Conservation (phyloP, 208 protist species). For the Polymyxa betae region DNA sequence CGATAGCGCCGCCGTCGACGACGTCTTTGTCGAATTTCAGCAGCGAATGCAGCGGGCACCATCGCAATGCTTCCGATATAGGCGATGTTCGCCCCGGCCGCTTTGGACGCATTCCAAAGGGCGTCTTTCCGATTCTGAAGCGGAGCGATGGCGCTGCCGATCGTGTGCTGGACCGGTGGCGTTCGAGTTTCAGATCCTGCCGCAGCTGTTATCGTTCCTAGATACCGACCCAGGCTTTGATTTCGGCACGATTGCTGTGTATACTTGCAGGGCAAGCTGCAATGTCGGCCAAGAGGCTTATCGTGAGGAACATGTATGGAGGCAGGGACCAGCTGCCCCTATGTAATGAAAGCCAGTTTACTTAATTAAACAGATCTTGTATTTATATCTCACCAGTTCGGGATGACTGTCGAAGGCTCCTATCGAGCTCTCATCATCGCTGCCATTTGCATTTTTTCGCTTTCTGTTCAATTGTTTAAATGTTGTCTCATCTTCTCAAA, state of each 20-base stretch:
- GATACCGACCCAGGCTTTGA: background rate
- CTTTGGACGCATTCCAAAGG: background rate
- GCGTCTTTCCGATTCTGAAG: background rate
- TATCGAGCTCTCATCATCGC: no score
- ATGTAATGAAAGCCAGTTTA: no score
- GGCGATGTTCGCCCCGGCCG: background rate
- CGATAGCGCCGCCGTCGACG: background rate
- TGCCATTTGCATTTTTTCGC: no score
- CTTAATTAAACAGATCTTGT: no score
- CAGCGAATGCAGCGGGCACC: background rate
- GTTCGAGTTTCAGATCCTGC: background rate
- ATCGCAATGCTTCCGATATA: constrained; percentile 3
- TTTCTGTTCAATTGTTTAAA: no score
- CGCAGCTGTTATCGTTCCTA: background rate
- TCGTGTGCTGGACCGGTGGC: background rate
- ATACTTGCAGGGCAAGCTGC: background rate
- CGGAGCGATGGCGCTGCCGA: background rate
- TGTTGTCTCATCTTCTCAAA: no score
- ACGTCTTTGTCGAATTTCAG: constrained; percentile 2
- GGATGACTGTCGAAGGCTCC: no score
- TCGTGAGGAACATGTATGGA: background rate
- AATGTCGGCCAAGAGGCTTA: background rate
- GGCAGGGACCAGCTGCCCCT: background rate
- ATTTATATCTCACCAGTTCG: no score
- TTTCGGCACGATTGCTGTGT: background rate